A percentile compares a stretch with the other conserved stretches of the same genome.
Conservation (phyloP, 768 basidiomycete genomes). For the Lactarius vividus region DNA sequence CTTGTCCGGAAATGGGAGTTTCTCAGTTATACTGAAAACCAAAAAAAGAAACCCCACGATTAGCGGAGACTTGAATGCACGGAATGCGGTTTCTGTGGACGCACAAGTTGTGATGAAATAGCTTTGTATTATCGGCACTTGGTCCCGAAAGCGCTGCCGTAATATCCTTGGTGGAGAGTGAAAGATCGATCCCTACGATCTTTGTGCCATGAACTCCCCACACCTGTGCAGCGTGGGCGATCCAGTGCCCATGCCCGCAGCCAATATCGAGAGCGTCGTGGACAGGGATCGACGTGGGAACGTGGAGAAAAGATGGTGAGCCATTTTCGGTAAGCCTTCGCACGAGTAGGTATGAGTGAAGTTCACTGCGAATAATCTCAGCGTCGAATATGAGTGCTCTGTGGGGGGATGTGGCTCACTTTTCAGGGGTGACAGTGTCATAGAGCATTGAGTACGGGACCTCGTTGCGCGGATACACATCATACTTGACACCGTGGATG, state of each 20-base stretch:
- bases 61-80: conserved; percentile 7
- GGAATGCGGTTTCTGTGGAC: conserved; percentile 32
- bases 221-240: conserved; percentile 53
- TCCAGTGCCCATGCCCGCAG: conserved; percentile 72
- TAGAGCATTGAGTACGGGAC: conserved; percentile 17
- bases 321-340: conserved; percentile 51
- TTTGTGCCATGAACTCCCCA: conserved; percentile 54
- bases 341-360: conserved; percentile 48
- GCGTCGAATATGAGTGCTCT: conserved; percentile 13
- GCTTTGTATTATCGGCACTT: conserved; percentile 43
- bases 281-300: conserved; percentile 46
- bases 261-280: conserved; percentile 67
- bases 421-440: conserved; percentile 8
- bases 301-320: conserved; percentile 61
- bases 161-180: conserved; percentile 35
- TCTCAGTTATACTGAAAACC: conserved; percentile 45
- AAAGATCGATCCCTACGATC: conserved; percentile 66
- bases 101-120: conserved; percentile 68
- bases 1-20: conserved; percentile 59
- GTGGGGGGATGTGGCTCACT: conserved; percentile 2
- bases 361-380: conserved; percentile 49
- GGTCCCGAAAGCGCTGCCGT: conserved; percentile 16
- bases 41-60: conserved; percentile 2
- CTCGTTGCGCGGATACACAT: conserved; percentile 9
- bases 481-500: conserved; percentile 10